Percentiles rank a stretch among this genome's conserved stretches.
Conservation (phyloP, 768 basidiomycete species). For the Hygrocybe coccinea region DNA sequence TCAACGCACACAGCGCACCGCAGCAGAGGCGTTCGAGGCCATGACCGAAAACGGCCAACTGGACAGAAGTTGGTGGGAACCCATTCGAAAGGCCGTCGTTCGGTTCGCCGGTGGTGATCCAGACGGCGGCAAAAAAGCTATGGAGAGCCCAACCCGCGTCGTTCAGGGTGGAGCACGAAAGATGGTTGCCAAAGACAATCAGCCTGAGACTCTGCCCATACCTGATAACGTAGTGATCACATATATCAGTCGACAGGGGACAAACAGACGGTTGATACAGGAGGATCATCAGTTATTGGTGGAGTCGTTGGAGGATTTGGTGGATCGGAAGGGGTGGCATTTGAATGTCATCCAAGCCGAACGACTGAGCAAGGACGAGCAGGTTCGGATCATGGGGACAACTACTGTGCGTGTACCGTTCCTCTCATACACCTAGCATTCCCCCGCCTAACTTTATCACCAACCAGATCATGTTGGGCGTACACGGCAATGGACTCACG, state of each 20-base stretch:
- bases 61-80: conserved; percentile 67
- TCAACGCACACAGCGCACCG: conserved; percentile 62
- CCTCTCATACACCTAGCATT: too few species aligned
- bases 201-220: conserved; percentile 20
- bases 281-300: conserved; percentile 57
- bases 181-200: background rate
- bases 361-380: conserved; percentile 67
- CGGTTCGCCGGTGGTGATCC: conserved; percentile 55
- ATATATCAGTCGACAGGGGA: conserved; percentile 65
- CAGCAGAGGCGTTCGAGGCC: conserved; percentile 59
- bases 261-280: conserved; percentile 46
- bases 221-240: conserved; percentile 58
- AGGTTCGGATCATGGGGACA: conserved; percentile 56
- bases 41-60: conserved; percentile 29
- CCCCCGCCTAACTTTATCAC: background rate
- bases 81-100: conserved; percentile 61
- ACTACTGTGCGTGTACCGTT: conserved; percentile 54
- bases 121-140: conserved; percentile 15
- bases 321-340: conserved; percentile 50
- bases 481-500: conserved; percentile 79
- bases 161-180: background rate
- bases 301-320: conserved; percentile 46
- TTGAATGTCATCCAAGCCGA: conserved; percentile 60
- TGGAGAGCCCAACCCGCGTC: background rate
- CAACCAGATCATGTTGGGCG: conserved; percentile 60